Evolutionary conservation across 163 green algal species (phyloP).

Genomic region (Chlorella variabilis): DNA sequence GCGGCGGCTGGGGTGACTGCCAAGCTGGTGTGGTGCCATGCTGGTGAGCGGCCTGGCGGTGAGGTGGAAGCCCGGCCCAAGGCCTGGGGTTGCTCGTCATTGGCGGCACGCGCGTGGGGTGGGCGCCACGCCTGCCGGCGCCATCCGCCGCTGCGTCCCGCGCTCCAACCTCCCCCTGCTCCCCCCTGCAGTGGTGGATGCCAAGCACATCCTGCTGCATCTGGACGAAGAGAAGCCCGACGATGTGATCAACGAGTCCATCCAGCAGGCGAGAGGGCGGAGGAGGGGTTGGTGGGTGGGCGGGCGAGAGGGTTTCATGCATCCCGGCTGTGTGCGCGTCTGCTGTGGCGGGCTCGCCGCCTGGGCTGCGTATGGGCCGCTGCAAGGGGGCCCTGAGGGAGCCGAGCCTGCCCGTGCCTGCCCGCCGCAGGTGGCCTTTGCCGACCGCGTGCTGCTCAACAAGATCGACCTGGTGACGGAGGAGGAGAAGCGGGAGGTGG

Average conservation of each 20-base stretch:
- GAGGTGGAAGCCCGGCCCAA: no score
- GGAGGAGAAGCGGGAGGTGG: constrained; percentile 33
- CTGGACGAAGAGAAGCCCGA: constrained; percentile 66
- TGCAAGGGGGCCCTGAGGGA: no score
- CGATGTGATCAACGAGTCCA: constrained; percentile 69
- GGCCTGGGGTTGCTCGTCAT: no score
- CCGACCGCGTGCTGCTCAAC: constrained; percentile 94
- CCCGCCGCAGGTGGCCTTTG: constrained; percentile 90
- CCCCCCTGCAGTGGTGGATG: constrained; percentile 76
- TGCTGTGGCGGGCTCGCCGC: not conserved
- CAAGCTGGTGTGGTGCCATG: no score
- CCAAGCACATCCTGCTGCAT: constrained; percentile 79
- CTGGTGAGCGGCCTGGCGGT: no score
- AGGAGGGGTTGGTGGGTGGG: not conserved
- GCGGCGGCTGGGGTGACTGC: no score
- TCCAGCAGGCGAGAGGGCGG: constrained; percentile 52
- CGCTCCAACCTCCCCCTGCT: not conserved
- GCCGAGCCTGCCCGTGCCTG: no score
- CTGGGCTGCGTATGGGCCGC: no score
- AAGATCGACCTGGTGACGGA: constrained; percentile 89
- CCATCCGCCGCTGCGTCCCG: not conserved
- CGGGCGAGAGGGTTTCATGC: no score
- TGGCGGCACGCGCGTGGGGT: no score
- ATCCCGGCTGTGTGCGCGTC: not conserved
- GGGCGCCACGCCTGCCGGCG: no score